Evolutionary conservation across 129 eudicot genomes (phyloP), one percentile per base, ranked within the genome.

Genomic region (Artemisia annua): DNA sequence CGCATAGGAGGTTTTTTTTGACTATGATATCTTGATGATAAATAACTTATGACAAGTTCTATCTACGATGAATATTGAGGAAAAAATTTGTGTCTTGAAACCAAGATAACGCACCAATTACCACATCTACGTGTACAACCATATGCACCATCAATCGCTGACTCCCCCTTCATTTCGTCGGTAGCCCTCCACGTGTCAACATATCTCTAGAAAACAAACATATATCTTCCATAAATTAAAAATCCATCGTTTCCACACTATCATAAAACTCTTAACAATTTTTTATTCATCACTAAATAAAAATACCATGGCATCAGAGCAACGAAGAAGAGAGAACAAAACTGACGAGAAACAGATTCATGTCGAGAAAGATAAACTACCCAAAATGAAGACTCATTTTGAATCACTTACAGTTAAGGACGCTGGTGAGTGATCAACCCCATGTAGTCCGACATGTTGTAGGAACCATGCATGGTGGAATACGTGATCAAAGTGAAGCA

Each of bases 301-400:
- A n/a, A n/a, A n/a, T n/a, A n/a, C n/a, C n/a, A 92, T 89, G 98
- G 95, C 93, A 18, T 83, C 98, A 6, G 63, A 80, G 32, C 86
- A 89, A 70, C 24, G 48, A 28, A 79, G 84, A 24, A 85, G 91
- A 67, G 85, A 89, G 15, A 80, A 82, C 22, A 55, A 52, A 7
- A 75, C 67, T 0, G 79, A 72, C n/a, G 97, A 83, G 62, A 75
- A 86, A 44, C 68, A 72, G 28, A 48, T 81, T 22, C 75, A 79
- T 15, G 85, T 92, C 0, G 95, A 85, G 76, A 86, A 87, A 61
- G 87, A 85, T 55, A 62, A 63, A 6, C 96, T 89, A 2, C 96
- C 95, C 3, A 85, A 89, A 79, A 80, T 85, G 76, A 19, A 88
- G 1, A 80, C 63, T 43, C 91, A 87, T 56, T 89, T 81, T 28